Evolutionary conservation across 1,284 basidiomycete genomes (phyloP).

Genomic region (Irpex sp.): DNA sequence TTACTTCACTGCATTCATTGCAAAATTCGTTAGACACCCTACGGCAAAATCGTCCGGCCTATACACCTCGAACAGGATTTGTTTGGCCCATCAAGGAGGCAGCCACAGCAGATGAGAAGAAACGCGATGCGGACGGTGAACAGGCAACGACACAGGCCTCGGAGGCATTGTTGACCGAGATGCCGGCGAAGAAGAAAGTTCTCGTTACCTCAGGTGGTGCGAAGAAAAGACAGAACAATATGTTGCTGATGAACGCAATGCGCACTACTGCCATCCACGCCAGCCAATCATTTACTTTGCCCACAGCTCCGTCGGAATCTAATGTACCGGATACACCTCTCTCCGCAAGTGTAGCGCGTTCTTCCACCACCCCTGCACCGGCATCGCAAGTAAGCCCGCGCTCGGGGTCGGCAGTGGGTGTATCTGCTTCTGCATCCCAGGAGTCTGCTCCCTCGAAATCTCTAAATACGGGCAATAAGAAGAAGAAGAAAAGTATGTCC

Average conservation of each 20-base stretch:
- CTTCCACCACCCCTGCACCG: slow-evolving; percentile 55
- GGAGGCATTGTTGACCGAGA: background rate
- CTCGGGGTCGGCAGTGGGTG: slow-evolving; percentile 38
- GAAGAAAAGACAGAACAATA: slow-evolving; percentile 62
- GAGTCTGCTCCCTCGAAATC: slow-evolving; percentile 42
- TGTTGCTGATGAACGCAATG: slow-evolving; percentile 72
- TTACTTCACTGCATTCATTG: slow-evolving; percentile 68
- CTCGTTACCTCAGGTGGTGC: slow-evolving; percentile 15
- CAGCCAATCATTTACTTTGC: slow-evolving; percentile 40
- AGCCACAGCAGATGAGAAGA: slow-evolving; percentile 44
- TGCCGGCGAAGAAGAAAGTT: background rate
- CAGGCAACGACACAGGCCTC: slow-evolving; percentile 21
- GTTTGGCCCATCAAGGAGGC: slow-evolving; percentile 74
- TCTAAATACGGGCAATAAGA: slow-evolving; percentile 54
- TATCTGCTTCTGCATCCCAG: slow-evolving; percentile 34
- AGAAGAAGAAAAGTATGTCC: slow-evolving; percentile 63
- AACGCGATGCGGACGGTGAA: slow-evolving; percentile 33
- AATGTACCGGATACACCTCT: slow-evolving; percentile 37
- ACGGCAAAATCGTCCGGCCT: slow-evolving; percentile 68
- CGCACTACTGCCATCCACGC: slow-evolving; percentile 69
- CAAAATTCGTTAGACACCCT: slow-evolving; percentile 72
- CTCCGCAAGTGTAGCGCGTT: slow-evolving; percentile 33
- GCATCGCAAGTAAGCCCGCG: slow-evolving; percentile 35
- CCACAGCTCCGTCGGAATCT: slow-evolving; percentile 29
- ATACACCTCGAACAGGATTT: slow-evolving; percentile 76